Conservation (phyloP, 306 rosid species). For the Acacia confusa region DNA sequence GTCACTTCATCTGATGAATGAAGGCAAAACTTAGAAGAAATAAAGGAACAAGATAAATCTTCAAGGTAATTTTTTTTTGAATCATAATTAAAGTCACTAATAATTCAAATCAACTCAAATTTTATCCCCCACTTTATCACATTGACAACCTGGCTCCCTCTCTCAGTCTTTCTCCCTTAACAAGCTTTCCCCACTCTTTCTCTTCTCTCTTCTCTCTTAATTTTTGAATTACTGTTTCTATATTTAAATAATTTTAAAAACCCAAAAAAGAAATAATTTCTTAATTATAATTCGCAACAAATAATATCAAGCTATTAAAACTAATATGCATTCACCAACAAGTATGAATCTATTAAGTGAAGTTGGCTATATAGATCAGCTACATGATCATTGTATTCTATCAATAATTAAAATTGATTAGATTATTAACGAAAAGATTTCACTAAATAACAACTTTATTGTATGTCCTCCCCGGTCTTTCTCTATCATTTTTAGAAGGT, state of each 20-base stretch:
- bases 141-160: conserved; percentile 41
- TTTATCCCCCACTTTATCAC: conserved; percentile 41
- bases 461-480: no score
- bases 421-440: no score
- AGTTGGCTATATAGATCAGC: no score
- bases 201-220: not conserved
- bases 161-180: not conserved
- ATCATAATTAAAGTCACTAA: conserved; percentile 10
- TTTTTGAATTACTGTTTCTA: not conserved
- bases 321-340: not conserved
- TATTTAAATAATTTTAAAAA: not conserved
- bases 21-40: conserved; percentile 28
- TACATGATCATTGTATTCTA: no score
- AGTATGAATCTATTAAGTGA: no score
- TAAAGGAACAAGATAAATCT: not conserved
- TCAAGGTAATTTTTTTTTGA: conserved; percentile 9
- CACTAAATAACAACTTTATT: no score
- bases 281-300: not conserved
- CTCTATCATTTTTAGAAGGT: no score
- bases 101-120: conserved; percentile 4
- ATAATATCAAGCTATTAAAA: not conserved
- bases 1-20: conserved; percentile 57
- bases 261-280: not conserved
- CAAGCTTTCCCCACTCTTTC: not conserved
- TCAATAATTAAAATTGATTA: no score